Evolutionary conservation across 2,329 filamentous ascomycete species (phyloP).

Genomic region (Colletotrichum sp.): DNA sequence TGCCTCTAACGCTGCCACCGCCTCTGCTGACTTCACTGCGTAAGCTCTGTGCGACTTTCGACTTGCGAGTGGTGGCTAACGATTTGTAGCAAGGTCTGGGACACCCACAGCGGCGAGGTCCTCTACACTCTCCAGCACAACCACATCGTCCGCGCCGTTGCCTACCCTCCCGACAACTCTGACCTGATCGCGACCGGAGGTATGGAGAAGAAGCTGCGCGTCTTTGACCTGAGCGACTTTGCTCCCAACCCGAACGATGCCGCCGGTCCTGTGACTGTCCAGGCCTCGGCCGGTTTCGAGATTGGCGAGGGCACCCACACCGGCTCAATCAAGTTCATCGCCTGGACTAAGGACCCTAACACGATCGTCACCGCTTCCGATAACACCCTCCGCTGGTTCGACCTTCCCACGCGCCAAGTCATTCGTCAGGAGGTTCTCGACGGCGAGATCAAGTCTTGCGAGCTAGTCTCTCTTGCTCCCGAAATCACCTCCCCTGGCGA

Average conservation of each 20-base stretch:
- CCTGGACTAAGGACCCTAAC: constrained; percentile 90
- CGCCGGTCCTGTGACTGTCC: constrained; percentile 49
- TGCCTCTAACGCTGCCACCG: constrained; percentile 87
- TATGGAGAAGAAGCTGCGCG: constrained; percentile 93
- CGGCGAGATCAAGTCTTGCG: constrained; percentile 88
- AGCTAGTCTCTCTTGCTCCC: constrained; percentile 75
- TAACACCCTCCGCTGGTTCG: constrained; percentile 93
- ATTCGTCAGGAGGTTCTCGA: constrained; percentile 81
- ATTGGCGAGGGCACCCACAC: constrained; percentile 85
- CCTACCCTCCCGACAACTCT: constrained; percentile 81
- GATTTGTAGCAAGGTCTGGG: constrained; percentile 85
- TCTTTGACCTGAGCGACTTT: constrained; percentile 82
- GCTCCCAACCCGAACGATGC: constrained; percentile 37
- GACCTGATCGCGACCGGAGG: constrained; percentile 93
- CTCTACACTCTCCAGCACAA: constrained; percentile 87
- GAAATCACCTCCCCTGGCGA: constrained; percentile 64
- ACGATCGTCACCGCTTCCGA: constrained; percentile 91
- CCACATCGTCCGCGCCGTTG: constrained; percentile 93
- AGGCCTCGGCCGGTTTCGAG: constrained; percentile 75
- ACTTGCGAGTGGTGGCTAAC: not conserved
- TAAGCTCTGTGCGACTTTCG: constrained; percentile 48
- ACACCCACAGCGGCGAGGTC: constrained; percentile 91
- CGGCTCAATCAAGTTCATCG: constrained; percentile 92
- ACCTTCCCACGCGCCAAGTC: constrained; percentile 77
- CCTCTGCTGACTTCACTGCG: constrained; percentile 95